Percentiles rank a stretch among this genome's conserved stretches.
Evolutionary conservation across 2,329 filamentous ascomycete species (phyloP).

Genomic region (Orbilia blumenaviensis): DNA sequence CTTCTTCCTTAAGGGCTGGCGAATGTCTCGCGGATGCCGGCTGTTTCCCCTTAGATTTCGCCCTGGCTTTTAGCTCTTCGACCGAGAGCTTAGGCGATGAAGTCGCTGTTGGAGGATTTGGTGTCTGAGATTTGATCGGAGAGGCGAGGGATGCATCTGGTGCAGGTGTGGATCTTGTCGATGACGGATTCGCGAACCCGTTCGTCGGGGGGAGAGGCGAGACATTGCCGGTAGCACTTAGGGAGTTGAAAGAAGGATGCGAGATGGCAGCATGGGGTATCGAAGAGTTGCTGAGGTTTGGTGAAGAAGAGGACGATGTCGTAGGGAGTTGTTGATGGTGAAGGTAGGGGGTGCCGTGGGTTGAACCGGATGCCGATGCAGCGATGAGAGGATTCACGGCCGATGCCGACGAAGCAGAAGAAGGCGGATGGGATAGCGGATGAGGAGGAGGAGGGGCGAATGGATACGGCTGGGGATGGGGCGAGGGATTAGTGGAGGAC

Average conservation of each 20-base stretch:
- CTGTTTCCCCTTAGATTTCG: constrained; percentile 45
- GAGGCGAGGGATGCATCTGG: constrained; percentile 38
- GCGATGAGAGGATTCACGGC: constrained; percentile 20
- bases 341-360: constrained; percentile 41
- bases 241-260: constrained; percentile 34
- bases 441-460: constrained; percentile 35
- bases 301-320: constrained; percentile 37
- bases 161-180: constrained; percentile 31
- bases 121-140: constrained; percentile 35
- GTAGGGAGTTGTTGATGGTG: constrained; percentile 41
- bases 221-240: constrained; percentile 33
- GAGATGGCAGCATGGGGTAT: constrained; percentile 41
- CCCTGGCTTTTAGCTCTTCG: constrained; percentile 41
- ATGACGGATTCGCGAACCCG: constrained; percentile 38
- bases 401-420: constrained; percentile 15
- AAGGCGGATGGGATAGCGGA: constrained; percentile 30
- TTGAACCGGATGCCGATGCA: constrained; percentile 12
- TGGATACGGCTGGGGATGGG: constrained; percentile 39
- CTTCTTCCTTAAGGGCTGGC: constrained; percentile 35
- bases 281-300: constrained; percentile 45
- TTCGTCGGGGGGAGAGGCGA: constrained; percentile 46
- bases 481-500: constrained; percentile 43
- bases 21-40: constrained; percentile 35
- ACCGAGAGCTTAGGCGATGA: constrained; percentile 46
- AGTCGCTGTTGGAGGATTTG: constrained; percentile 32